These are phyloP conservation scores for Fusarium xylarioides DNA, from an alignment of 2,329 filamentous ascomycete species.

Conservation along the genomic window DNA sequence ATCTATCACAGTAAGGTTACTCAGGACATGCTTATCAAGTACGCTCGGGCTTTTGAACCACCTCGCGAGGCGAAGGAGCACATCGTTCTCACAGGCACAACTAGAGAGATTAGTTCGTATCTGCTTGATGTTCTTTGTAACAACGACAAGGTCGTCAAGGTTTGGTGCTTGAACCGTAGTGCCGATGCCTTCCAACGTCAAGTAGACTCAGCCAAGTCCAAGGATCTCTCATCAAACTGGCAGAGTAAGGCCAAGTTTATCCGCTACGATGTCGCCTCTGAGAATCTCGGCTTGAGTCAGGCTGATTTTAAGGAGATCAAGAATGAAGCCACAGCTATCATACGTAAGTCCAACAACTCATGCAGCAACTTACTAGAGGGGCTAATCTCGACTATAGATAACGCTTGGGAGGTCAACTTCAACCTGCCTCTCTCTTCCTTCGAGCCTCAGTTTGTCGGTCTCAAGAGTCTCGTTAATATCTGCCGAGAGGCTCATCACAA, in stretches of 20 bases:
- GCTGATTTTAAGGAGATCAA: neutral
- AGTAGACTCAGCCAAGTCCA: neutral
- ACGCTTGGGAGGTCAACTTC: neutral
- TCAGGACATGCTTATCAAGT: neutral
- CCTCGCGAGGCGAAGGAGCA: neutral
- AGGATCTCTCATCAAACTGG: neutral
- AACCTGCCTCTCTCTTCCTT: neutral
- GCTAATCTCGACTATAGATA: neutral
- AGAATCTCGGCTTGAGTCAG: neutral
- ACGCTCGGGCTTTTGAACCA: neutral
- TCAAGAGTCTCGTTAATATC: neutral
- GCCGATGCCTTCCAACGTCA: neutral
- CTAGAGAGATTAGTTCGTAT: neutral
- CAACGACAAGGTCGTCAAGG: neutral
- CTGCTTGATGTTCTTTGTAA: neutral
- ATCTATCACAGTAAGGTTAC: neutral
- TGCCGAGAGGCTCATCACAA: neutral
- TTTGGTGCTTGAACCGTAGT: neutral
- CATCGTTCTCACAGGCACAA: neutral
- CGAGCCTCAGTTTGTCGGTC: neutral
- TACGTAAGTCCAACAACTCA: neutral
- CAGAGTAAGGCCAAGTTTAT: neutral
- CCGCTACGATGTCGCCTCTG: neutral
- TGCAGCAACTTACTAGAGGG: fast-evolving
- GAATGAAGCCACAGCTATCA: neutral